Evolutionary conservation across 306 rosid species (phyloP), one percentile per base, ranked within the genome.

Genomic region (Canavalia gladiata): DNA sequence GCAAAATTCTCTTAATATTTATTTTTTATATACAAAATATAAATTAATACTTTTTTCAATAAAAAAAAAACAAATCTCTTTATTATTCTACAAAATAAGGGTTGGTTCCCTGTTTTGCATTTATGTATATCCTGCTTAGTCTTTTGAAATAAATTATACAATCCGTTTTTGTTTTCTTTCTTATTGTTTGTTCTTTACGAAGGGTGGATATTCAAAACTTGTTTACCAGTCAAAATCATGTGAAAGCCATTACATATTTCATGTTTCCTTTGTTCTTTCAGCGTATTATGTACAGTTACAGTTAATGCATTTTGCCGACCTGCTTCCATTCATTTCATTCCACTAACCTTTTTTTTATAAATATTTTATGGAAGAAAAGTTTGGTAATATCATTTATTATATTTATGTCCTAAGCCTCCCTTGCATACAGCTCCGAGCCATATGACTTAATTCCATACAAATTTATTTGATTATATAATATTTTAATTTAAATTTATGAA

Each of bases 161-260:
- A 2, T 7, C 8, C 2, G 1, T 3, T n/a, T 3, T 58, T 8
- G 41, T 58, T 58, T 58, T 11, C 3, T 31, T 59, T 59, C 42
- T 59, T 30, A 3, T 5, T 29, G 13, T 58, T 29, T 58, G 39
- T 60, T 28, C 39, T 50, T 50, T 31, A 1, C 8, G 9, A 31
- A 31, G 11, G 43, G 31, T 46, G 29, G 45, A 47, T 46, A 68
- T 10, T 68, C 56, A 68, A 46, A 4, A 6, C 29, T 6, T 0
- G 4, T 5, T 68, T 47, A 69, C 0, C 30, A 11, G 58, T 47
- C 29, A 30, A 69, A 47, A 69, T 31, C 29, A 46, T 47, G 43
- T 43, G 8, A 47, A 69, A 69, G 60, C 45, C 9, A 31, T 8
- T 43, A 25, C n/a, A 43, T 67, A 70, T 70, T 45, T 68, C 51